Evolutionary conservation across 805 yeast genomes (phyloP), one percentile per base, ranked within the genome.

Genomic region (Yamadazyma nakazawae): DNA sequence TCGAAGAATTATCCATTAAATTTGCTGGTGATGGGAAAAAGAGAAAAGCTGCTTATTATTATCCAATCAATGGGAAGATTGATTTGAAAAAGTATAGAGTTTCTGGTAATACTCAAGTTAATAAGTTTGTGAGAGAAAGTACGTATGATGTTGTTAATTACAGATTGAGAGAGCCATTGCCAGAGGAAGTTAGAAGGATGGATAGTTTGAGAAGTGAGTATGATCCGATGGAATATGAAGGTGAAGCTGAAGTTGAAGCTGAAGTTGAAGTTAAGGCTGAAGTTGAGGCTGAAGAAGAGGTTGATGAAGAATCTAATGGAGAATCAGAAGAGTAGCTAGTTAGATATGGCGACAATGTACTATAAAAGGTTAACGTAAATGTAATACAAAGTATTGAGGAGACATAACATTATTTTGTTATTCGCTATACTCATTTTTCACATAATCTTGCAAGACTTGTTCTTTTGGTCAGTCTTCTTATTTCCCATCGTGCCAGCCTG

Each of bases 21-120:
- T 80, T 88, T 54, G 62, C 62, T 5, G 60, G 53, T 21, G 50
- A 50, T 13, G 62, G 73, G 6, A 75, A 72, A 43, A 78, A 77
- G 40, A 66, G 79, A 28, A 67, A 72, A 21, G 73, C 79, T 8
- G 96, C 89, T 2, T 79, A 76, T 56, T 94, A 85, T 62, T 80
- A 85, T 49, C 96, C 97, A 8, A 70, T 92, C 14, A 71, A 78
- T 12, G 89, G 91, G 31, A 82, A 84, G 55, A 76, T 88, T 37
- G 94, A 85, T 54, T 79, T 94, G 61, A 89, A 87, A 70, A 85
- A 92, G 62, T 82, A 96, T 62, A 81, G 97, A 65, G 80, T 89
- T 12, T 84, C 80, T 34, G 74, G 80, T 40, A 77, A 72, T 54
- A 57, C 68, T n/a, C 75, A 72, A 45, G 67, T 81, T 53, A 78